phyloP scores from a whole-genome alignment of 2,329 filamentous ascomycete genomes.

The Pseudocercospora macadamiae region DNA sequence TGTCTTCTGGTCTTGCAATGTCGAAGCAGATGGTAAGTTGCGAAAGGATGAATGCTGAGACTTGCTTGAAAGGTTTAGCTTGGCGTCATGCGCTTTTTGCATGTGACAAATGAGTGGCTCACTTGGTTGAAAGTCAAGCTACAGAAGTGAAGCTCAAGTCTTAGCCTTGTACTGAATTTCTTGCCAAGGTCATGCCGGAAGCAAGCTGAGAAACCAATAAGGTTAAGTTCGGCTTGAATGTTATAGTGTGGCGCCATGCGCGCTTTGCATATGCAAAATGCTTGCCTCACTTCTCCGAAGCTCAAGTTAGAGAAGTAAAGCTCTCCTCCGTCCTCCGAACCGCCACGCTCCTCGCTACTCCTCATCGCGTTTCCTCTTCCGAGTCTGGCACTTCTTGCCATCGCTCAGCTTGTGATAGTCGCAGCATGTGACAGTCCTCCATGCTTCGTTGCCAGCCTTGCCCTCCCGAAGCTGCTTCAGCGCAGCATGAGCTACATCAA shows the following conservation, averaged over 20 bases:
- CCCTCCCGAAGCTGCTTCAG: background rate
- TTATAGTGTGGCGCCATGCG: too few species aligned
- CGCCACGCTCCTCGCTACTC: background rate
- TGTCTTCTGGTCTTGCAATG: background rate
- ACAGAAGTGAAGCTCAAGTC: background rate
- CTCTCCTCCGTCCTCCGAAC: background rate
- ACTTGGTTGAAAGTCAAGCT: background rate
- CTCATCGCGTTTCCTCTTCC: background rate
- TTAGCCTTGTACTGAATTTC: too few species aligned
- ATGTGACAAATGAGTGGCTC: background rate
- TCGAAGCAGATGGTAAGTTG: too few species aligned
- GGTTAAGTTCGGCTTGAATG: too few species aligned
- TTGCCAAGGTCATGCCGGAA: too few species aligned
- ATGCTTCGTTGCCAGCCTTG: background rate
- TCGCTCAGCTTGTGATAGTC: background rate
- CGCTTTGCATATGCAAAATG: too few species aligned
- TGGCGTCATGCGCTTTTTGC: too few species aligned
- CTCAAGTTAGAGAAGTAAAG: too few species aligned
- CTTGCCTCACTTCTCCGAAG: too few species aligned
- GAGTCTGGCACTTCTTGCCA: background rate
- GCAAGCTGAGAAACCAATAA: too few species aligned
- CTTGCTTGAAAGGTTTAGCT: too few species aligned
- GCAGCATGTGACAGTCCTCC: background rate
- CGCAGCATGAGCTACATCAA: background rate
- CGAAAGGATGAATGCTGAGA: too few species aligned